Percentiles rank a stretch among this genome's conserved stretches.
Evolutionary conservation across 179 eudicot genomes (phyloP).

Genomic region (Spergularia azorica): DNA sequence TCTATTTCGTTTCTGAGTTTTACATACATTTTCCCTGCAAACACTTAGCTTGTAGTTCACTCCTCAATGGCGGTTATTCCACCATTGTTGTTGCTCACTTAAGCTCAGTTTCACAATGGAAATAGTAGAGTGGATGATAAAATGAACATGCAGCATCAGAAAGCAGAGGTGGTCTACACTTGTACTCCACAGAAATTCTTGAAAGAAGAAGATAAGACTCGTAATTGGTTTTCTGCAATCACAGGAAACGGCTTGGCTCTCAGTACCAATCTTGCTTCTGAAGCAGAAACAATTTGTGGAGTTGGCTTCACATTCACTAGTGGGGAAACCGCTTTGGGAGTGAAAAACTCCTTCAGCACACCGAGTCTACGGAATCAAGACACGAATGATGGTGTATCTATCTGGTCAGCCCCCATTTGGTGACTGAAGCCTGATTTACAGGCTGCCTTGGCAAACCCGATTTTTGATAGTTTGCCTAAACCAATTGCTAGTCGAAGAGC

Average conservation of each 20-base stretch:
- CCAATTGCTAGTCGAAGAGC: conserved; percentile 63
- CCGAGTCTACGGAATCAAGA: conserved; percentile 76
- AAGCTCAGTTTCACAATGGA: not conserved
- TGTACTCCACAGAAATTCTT: conserved; percentile 68
- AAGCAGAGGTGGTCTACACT: conserved; percentile 59
- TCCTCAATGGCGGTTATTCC: too few species aligned
- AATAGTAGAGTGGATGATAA: conserved; percentile 55
- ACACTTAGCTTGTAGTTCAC: too few species aligned
- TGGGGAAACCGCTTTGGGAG: conserved; percentile 55
- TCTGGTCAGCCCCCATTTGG: conserved; percentile 76
- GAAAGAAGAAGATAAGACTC: conserved; percentile 62
- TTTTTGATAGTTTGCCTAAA: conserved; percentile 83
- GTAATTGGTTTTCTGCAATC: conserved; percentile 67
- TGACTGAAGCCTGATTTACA: conserved; percentile 73
- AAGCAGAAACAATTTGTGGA: conserved; percentile 43
- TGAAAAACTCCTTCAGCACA: conserved; percentile 82
- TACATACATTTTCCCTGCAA: too few species aligned
- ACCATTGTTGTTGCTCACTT: too few species aligned
- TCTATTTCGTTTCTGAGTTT: too few species aligned
- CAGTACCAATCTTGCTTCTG: conserved; percentile 53
- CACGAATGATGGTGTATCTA: conserved; percentile 39
- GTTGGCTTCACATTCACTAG: conserved; percentile 38
- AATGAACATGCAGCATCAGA: conserved; percentile 53
- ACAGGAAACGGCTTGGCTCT: conserved; percentile 84
- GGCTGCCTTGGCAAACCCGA: conserved; percentile 74